These are phyloP conservation scores for Naganishia onofrii DNA, from an alignment of 768 basidiomycete genomes.

Conservation along the genomic window DNA sequence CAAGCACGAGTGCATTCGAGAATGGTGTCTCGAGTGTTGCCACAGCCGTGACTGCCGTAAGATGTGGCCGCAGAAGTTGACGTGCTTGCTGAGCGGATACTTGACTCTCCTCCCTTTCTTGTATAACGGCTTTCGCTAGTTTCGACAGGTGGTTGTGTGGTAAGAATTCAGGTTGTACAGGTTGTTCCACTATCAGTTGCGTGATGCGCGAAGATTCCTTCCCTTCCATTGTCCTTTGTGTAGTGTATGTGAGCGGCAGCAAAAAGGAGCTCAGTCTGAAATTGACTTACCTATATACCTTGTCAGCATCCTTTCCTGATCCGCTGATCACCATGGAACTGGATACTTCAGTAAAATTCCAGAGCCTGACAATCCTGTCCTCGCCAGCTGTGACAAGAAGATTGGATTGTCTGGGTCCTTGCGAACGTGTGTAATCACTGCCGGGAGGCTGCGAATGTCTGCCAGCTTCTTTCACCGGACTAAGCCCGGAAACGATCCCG, in stretches of 20 bases:
- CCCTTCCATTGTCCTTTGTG: constrained; percentile 31
- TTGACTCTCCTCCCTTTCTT: constrained; percentile 65
- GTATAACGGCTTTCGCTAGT: constrained; percentile 23
- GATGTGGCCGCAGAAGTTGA: constrained; percentile 78
- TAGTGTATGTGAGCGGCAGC: constrained; percentile 23
- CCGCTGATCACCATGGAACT: constrained; percentile 77
- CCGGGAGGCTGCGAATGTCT: constrained; percentile 58
- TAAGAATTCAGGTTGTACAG: constrained; percentile 43
- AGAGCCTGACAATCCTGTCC: constrained; percentile 79
- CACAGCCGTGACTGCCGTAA: constrained; percentile 82
- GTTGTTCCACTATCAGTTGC: constrained; percentile 52
- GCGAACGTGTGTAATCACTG: constrained; percentile 42
- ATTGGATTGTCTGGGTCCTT: constrained; percentile 39
- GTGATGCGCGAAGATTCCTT: constrained; percentile 31
- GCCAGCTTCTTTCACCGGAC: constrained; percentile 49
- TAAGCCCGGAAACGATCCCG: background rate
- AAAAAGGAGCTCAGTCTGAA: background rate
- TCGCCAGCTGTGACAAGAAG: constrained; percentile 86
- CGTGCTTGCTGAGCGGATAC: constrained; percentile 79
- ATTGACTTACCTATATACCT: constrained; percentile 65
- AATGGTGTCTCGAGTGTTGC: constrained; percentile 89
- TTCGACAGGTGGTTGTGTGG: constrained; percentile 47
- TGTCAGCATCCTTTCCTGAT: constrained; percentile 69
- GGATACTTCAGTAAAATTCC: constrained; percentile 75
- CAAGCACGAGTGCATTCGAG: constrained; percentile 77